Conservation (phyloP, 257 asterid genomes). For the Jaltomata sinuosa region DNA sequence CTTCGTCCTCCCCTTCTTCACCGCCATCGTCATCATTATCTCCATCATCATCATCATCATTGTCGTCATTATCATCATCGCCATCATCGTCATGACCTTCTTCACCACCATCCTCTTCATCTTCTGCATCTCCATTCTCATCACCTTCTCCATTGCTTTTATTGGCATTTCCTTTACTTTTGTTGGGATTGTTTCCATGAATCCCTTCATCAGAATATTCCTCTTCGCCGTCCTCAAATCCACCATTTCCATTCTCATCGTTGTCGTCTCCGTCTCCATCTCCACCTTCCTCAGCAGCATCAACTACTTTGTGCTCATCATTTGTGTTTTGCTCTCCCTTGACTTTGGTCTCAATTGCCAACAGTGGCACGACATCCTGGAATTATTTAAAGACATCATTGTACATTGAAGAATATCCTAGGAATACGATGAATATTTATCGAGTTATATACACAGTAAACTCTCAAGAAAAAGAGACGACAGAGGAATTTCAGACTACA, state of each 20-base stretch:
- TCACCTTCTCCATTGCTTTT: slow-evolving; percentile 18
- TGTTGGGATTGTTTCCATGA: slow-evolving; percentile 21
- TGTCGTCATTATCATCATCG: neutral
- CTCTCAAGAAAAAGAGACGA: neutral
- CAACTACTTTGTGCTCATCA: slow-evolving; percentile 24
- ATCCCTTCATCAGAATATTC: slow-evolving; percentile 30
- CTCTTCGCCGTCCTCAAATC: slow-evolving; percentile 25
- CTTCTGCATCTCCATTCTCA: slow-evolving; percentile 22
- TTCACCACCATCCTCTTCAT: slow-evolving; percentile 17
- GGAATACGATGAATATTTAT: neutral
- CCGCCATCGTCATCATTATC: slow-evolving; percentile 13
- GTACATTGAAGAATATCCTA: neutral
- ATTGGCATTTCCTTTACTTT: slow-evolving; percentile 32
- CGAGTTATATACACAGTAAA: too few relatives aligned
- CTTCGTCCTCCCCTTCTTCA: slow-evolving; percentile 11
- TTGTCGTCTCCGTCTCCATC: slow-evolving; percentile 11
- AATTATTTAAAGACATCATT: neutral
- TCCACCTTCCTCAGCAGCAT: slow-evolving; percentile 39
- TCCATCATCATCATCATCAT: slow-evolving; percentile 9
- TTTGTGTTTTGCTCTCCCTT: slow-evolving; percentile 3
- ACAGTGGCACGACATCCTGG: slow-evolving; percentile 15
- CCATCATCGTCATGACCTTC: slow-evolving; percentile 16
- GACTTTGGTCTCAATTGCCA: slow-evolving; percentile 10
- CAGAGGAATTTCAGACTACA: neutral
- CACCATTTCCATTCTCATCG: slow-evolving; percentile 20